Base-by-base conservation (phyloP, 1,139 yeast genomes). In the Hanseniaspora sp. region DNA sequence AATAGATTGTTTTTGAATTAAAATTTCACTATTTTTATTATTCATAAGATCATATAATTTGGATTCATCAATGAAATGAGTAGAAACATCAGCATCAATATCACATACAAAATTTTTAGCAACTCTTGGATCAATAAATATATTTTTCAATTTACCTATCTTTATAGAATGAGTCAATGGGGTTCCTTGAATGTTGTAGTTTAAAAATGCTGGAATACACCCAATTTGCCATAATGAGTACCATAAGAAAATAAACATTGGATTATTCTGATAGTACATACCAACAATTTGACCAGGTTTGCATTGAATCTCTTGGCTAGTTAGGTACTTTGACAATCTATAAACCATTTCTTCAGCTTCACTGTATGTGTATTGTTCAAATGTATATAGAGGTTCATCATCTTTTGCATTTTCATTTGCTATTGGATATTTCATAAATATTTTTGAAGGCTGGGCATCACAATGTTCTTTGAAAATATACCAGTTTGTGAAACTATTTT, bases 161-260 rank as follows among this genome's bases (percentile, higher is more conserved):
- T 78, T 78, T 63, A 90, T 72, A 60, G 95, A 87, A 69, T 92
- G 97, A 18, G 82, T 77, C 60, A 90, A 74, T 0, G 95, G 83
- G 57, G 76, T 74, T 47, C 85, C 92, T 55, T 77, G 74, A 54
- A 86, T 75, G 66, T 88, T 90, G 70, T 82, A 86, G 69, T 90
- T 90, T 63, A 90, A 71, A 62, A 90, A 84, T 1, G 95, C 88
- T 0, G 96, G 96, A 15, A 77, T 69, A 1, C 96, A 96, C 33
- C 97, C 96, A 53, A 90, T 74, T 62, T 87, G 85, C 96, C 96
- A 88, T 54, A 86, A 69, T 0, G 96, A 83, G 58, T 86, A 74
- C 95, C 96, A 86, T 46, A 85, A 66, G 55, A 88, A 75, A 30
- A 88, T 68, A 62, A 86, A 86, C 60, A 87, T 72, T 1, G 96